Evolutionary conservation across 805 yeast species (phyloP), one percentile per base, ranked within the genome.

Genomic region (Cyberlindnera subsufficiens): DNA sequence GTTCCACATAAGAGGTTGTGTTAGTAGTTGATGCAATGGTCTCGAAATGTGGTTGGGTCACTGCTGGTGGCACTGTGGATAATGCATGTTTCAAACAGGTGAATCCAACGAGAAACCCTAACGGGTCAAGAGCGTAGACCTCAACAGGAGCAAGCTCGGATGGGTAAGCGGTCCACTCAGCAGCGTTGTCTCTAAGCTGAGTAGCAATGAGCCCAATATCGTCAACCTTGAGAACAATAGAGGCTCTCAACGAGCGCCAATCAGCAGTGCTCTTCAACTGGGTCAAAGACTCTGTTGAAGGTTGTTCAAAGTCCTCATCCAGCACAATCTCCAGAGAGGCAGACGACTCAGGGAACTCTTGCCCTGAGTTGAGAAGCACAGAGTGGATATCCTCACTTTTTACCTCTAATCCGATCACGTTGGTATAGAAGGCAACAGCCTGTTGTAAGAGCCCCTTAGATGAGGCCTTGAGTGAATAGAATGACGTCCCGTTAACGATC

Each of bases 81-180:
- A 80, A 67, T 7, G 88, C 77, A 51, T 82, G 80, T 19, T 58
- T 58, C 29, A 75, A 65, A 3, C 81, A 68, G 17, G 95, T 79
- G 65, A 90, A 88, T 4, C 96, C 97, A 37, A 90, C 61, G 25
- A 89, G 62, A 52, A 78, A 76, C 16, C 96, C 96, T 49, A 89
- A 66, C 8, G 98, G 97, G 61, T 91, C 97, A 20, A 84, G 59
- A 7, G 80, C 74, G 61, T 82, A 87, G 6, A 85, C 68, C 61
- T 87, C 95, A 51, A 75, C 72, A 5, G 96, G 96, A 43, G 75
- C 76, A 43, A 82, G 66, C 37, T 78, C 85, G 44, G 81, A 79
- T 5, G 98, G 96, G 53, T 74, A 69, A 19, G 77, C 69, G 61
- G 82, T 90, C 42, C 66, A 68, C 13, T 71, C 65, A 1, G 64